phyloP scores from a whole-genome alignment of 768 basidiomycete species.

The Pisolithus albus region DNA sequence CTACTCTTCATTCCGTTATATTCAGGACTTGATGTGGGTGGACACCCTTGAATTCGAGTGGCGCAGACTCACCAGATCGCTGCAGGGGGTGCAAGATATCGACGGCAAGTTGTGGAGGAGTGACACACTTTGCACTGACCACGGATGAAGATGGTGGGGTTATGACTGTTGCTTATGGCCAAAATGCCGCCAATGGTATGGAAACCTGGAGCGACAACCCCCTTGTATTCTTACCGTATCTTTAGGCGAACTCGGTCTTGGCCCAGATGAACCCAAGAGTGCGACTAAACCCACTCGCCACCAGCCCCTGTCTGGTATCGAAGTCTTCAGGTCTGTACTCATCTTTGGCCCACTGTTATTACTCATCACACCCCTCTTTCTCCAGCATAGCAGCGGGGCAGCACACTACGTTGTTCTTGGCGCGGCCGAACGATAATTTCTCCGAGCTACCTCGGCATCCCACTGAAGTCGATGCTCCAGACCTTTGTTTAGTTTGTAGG shows the following conservation, averaged over 20 bases:
- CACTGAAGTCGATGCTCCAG: constrained; percentile 57
- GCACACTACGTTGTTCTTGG: constrained; percentile 81
- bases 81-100: constrained; percentile 72
- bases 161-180: constrained; percentile 84
- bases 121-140: constrained; percentile 79
- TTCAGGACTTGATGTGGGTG: constrained; percentile 78
- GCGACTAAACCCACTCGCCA: constrained; percentile 77
- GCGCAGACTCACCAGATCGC: constrained; percentile 1
- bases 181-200: constrained; percentile 78
- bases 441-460: constrained; percentile 81
- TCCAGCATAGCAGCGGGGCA: constrained; percentile 77
- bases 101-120: constrained; percentile 70
- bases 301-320: constrained; percentile 63
- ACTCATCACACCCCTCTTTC: not conserved
- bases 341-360: not conserved
- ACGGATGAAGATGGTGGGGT: constrained; percentile 66
- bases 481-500: constrained; percentile 64
- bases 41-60: not conserved
- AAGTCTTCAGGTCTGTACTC: constrained; percentile 64
- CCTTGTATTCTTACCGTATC: not conserved
- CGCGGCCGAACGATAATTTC: constrained; percentile 63
- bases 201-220: not conserved
- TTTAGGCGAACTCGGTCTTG: constrained; percentile 73
- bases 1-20: constrained; percentile 78
- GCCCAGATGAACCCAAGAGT: constrained; percentile 76